phyloP scores from a whole-genome alignment of 768 basidiomycete species.

The Sporobolomyces pararoseus region DNA sequence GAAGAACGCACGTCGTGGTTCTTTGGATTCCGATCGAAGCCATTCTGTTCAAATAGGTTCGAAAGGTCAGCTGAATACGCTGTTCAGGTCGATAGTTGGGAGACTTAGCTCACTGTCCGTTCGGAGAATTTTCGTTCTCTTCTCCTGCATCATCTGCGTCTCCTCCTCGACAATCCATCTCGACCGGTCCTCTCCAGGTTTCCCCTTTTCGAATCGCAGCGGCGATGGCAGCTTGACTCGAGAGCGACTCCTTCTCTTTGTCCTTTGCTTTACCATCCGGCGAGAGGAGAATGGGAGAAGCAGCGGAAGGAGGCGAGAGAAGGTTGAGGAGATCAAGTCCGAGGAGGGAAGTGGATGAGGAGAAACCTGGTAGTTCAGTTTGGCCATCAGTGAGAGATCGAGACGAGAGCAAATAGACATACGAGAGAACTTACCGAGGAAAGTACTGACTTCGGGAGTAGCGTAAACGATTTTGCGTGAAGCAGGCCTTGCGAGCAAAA shows the following conservation, averaged over 20 bases:
- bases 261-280: no score
- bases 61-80: no score
- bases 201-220: conserved; percentile 12
- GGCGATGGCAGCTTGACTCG: neutral
- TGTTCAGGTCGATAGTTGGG: no score
- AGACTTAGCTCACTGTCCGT: no score
- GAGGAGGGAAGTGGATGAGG: neutral
- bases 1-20: neutral
- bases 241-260: neutral
- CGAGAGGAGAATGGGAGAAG: neutral
- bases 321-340: conserved; percentile 15
- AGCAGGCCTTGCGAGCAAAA: neutral
- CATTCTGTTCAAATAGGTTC: neutral
- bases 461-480: conserved; percentile 17
- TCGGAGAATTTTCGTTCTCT: no score
- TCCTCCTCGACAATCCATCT: conserved; percentile 10
- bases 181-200: conserved; percentile 5
- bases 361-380: neutral
- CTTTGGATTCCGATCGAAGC: neutral
- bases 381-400: no score
- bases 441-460: conserved; percentile 2
- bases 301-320: neutral
- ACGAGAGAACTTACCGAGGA: conserved; percentile 4
- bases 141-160: neutral
- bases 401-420: neutral